Base-by-base conservation (phyloP, 2,329 filamentous ascomycete genomes). In the Claviceps sp. region DNA sequence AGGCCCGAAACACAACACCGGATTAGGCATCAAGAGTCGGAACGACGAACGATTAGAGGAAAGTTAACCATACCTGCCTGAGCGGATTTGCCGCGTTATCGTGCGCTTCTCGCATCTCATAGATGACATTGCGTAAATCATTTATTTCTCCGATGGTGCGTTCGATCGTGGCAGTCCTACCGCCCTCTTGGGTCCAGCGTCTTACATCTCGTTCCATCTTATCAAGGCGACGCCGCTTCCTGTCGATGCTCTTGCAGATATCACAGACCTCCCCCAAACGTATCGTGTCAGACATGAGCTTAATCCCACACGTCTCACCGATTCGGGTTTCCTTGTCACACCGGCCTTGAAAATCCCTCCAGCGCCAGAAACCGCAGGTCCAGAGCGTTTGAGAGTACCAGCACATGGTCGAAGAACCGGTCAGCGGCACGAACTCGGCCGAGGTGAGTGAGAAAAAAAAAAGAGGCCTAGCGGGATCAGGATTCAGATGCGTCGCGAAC, bases 281-380 rank as follows among this genome's bases (percentile, higher is more conserved):
- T 54, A 74, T 73, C 57, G 87, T 90, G 60, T 81, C 73, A 73
- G 86, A 89, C 64, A 95, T 84, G 57, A 95, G 80, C 72, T 89
- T 95, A 72, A 95, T 84, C 56, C 91, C 91, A 71, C 91, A 97
- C 40, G 91, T 96, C 75, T 97, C 91, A 62, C 91, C 91, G 59
- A 87, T 95, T 58, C 91, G 87, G 73, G 95, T 94, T 68, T 96
- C 91, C 70, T 89, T 89, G 69, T 86, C 84, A 77, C 91, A 97
- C 67, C 95, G 90, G 69, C 90, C 81, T 59, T 87, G 83, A 74
- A 96, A 96, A 72, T 85, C 85, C 59, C 88, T 87, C 90, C 90
- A 97, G 70, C 89, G 89, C 84, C 86, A 95, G 77, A 89, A 91
- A 64, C 87, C 86, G 72, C 91, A 97, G 53, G 70, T 70, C 78